Conservation (phyloP, 2,329 filamentous ascomycete genomes). For the Zelopaecilomyces penicillatus region DNA sequence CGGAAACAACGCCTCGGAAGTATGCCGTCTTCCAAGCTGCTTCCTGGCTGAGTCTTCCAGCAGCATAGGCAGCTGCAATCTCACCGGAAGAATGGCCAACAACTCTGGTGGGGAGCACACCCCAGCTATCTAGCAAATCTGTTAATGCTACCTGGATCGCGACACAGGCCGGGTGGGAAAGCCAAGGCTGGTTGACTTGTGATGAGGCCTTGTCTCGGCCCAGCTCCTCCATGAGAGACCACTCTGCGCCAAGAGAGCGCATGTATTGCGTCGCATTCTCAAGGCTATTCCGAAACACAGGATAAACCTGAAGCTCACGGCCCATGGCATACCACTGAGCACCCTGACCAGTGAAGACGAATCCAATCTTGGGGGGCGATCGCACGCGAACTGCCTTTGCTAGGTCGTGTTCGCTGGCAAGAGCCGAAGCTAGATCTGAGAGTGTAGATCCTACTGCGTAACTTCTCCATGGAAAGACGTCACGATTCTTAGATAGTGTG, state of each 20-base stretch:
- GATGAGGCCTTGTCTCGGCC: background rate
- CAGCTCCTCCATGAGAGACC: constrained; percentile 5
- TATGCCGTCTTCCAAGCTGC: constrained; percentile 3
- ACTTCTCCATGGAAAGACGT: background rate
- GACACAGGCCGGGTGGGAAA: constrained; percentile 3
- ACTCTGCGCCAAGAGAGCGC: background rate
- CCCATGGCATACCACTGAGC: constrained; percentile 14
- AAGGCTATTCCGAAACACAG: constrained; percentile 1
- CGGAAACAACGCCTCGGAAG: constrained; percentile 4
- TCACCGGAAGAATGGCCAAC: constrained; percentile 6
- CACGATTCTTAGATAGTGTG: background rate
- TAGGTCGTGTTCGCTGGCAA: background rate
- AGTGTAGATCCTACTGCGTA: background rate
- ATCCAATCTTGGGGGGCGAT: background rate
- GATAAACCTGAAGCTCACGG: constrained; percentile 6
- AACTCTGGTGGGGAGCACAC: constrained; percentile 1
- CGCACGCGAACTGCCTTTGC: background rate
- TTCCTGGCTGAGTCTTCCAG: constrained; percentile 1
- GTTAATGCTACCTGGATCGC: constrained; percentile 3
- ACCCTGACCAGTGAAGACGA: constrained; percentile 10
- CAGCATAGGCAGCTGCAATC: constrained; percentile 6
- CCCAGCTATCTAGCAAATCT: constrained; percentile 1
- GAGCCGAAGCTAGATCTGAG: background rate
- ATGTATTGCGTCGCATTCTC: background rate
- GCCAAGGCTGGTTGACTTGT: constrained; percentile 1